Evolutionary conservation across 495 filamentous ascomycete species (phyloP).

Genomic region (Penicillium waksmanii): DNA sequence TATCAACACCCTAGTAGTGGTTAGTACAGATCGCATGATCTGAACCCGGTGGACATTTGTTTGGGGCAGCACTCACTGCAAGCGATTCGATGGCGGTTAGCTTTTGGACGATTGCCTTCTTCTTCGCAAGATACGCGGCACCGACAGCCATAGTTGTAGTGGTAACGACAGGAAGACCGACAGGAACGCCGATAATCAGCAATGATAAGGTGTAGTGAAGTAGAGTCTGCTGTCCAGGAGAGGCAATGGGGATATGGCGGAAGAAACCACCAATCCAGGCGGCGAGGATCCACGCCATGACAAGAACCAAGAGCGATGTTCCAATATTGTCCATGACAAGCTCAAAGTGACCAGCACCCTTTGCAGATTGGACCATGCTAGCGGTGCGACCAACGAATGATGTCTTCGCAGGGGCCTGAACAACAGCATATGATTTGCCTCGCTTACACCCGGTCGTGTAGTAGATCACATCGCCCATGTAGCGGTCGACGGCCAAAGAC

Average conservation of each 20-base stretch:
- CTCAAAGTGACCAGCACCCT: constrained; percentile 75
- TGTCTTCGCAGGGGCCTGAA: constrained; percentile 60
- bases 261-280: constrained; percentile 77
- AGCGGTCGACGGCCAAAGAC: constrained; percentile 73
- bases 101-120: constrained; percentile 97
- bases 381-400: constrained; percentile 75
- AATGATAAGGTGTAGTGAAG: constrained; percentile 73
- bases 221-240: constrained; percentile 57
- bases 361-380: constrained; percentile 66
- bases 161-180: constrained; percentile 94
- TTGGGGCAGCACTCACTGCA: constrained; percentile 52
- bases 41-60: not conserved
- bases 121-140: constrained; percentile 90
- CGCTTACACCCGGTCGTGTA: constrained; percentile 78
- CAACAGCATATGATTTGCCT: constrained; percentile 69
- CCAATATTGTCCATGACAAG: constrained; percentile 78
- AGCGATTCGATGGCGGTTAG: constrained; percentile 93
- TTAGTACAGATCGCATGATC: constrained; percentile 13
- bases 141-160: constrained; percentile 97
- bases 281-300: constrained; percentile 67
- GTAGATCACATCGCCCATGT: constrained; percentile 68
- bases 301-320: constrained; percentile 67
- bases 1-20: constrained; percentile 73
- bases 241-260: constrained; percentile 66
- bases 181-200: constrained; percentile 91